These are phyloP conservation scores for Cryptococcus sp. DNA, from an alignment of 1,284 basidiomycete genomes.

Conservation along the genomic window DNA sequence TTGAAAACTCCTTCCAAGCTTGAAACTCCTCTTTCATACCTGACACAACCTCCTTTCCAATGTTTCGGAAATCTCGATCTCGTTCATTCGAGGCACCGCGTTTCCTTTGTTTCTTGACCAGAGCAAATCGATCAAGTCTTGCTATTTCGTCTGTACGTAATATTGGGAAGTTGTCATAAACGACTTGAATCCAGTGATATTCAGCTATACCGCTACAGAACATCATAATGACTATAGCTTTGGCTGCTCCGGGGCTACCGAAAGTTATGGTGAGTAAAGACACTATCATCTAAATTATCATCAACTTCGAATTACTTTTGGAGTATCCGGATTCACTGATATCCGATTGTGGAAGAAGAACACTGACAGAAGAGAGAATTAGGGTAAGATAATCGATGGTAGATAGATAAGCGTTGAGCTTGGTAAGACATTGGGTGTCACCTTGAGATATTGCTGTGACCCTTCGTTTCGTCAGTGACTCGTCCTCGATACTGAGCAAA, in stretches of 20 bases:
- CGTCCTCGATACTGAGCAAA: no score
- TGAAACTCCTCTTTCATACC: neutral
- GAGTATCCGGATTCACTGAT: no score
- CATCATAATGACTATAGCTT: neutral
- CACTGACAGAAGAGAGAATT: neutral
- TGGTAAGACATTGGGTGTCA: neutral
- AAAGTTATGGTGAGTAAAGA: neutral
- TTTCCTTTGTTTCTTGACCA: neutral
- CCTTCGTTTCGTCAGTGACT: neutral
- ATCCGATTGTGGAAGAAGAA: no score
- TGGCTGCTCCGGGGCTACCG: neutral
- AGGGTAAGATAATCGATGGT: neutral
- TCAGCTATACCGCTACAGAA: neutral
- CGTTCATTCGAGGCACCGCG: neutral
- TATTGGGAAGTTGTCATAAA: neutral
- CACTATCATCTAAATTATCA: neutral
- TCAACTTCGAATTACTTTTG: no score
- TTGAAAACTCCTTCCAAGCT: slow-evolving; percentile 1
- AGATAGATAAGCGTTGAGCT: neutral
- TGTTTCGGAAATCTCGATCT: neutral
- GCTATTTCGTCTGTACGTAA: neutral
- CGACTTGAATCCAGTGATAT: slow-evolving; percentile 1
- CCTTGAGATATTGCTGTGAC: neutral
- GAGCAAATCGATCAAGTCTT: neutral
- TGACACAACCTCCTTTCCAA: neutral